Base-by-base conservation (phyloP, 2,329 filamentous ascomycete genomes). In the Cytospora paraplurivora region DNA sequence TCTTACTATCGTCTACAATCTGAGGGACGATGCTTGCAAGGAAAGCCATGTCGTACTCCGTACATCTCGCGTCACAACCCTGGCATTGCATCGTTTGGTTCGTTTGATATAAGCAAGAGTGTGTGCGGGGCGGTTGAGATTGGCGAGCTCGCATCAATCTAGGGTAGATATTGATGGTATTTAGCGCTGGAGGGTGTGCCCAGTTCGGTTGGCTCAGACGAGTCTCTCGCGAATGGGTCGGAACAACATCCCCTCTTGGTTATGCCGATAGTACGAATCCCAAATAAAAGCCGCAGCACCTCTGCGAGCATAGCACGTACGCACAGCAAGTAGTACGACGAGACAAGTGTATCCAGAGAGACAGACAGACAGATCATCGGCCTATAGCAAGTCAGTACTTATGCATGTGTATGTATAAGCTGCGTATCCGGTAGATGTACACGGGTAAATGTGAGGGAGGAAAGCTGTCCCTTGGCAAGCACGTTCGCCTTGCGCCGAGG, bases 61-160 rank as follows among this genome's bases (percentile, higher is more conserved):
- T 34, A 38, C 13, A 33, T 50, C 21, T 19, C 56, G n/a, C 51
- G 21, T n/a, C 58, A 47, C 50, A 54, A 19, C 50, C 35, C 27
- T 53, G 57, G 34, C 50, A 44, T 19, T 53, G 35, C 57, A 54
- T 60, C 49, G 52, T 21, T 17, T 27, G 37, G 27, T 34, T 19
- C 52, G 49, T 37, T 59, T n/a, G 21, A 21, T 38, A 10, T 27
- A 53, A 34, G 57, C 34, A 44, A 21, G 57, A 47, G 59, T 41
- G 51, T 41, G 59, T 41, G 51, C 33, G 51, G 52, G 41, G 37
- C 19, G 32, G 21, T 63, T 32, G 62, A 64, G 62, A 64, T 64
- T 64, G 62, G 58, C 62, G 62, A 64, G 62, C 54, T 64, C 58
- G 55, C 62, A 64, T 64, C 62, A 62, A 64, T 60, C 56, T 58